Evolutionary conservation across 148 eudicot genomes (phyloP).

Genomic region (Chenopodium formosanum): DNA sequence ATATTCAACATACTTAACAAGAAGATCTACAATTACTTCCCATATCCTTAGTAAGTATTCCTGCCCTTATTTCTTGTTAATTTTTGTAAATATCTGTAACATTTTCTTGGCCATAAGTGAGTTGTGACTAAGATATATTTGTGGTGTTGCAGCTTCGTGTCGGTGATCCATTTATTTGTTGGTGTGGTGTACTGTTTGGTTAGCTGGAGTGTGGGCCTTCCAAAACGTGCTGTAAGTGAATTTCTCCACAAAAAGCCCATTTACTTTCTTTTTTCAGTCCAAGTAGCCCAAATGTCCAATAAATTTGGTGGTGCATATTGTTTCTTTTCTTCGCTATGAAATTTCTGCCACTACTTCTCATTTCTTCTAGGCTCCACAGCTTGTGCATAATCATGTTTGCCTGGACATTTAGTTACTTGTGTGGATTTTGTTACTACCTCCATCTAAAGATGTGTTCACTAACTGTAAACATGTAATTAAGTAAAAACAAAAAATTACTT

Average conservation of each 20-base stretch:
- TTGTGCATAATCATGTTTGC: not conserved
- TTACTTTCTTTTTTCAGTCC: constrained; percentile 11
- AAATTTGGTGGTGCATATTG: not conserved
- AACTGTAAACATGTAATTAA: too few relatives aligned
- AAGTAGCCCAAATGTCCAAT: not conserved
- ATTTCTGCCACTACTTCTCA: constrained; percentile 4
- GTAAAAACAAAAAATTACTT: too few relatives aligned
- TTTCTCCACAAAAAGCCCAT: constrained; percentile 13
- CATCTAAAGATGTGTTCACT: too few relatives aligned
- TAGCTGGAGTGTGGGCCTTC: constrained; percentile 98
- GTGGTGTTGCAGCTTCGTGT: constrained; percentile 69
- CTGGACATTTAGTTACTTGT: too few relatives aligned
- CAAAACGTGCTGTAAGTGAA: constrained; percentile 93
- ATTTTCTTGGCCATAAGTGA: not conserved
- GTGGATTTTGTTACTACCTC: too few relatives aligned
- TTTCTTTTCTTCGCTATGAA: not conserved
- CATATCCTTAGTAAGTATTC: constrained; percentile 88
- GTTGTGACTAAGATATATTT: constrained; percentile 19
- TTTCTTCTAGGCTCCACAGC: not conserved
- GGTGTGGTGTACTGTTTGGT: constrained; percentile 84
- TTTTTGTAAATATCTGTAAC: not conserved
- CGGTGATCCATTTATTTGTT: constrained; percentile 82
- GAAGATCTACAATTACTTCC: constrained; percentile 99
- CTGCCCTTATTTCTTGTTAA: not conserved
- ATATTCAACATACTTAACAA: constrained; percentile 98